A percentile compares a stretch with the other conserved stretches of the same genome.
Conservation (phyloP, 2,329 filamentous ascomycete species). For the Fusarium guadeloupense region DNA sequence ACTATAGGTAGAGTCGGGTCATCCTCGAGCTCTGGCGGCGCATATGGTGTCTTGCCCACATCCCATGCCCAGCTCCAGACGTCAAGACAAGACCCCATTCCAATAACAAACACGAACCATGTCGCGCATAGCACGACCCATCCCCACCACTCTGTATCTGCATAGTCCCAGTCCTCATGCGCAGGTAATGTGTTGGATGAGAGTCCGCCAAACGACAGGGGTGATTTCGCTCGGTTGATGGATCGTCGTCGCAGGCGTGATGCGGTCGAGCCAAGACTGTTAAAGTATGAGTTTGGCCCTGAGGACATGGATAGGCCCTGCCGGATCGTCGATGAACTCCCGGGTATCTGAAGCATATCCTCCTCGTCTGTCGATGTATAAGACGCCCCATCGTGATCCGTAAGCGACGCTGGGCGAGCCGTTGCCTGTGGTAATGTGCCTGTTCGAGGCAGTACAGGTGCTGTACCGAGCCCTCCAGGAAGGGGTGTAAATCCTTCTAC, state of each 20-base stretch:
- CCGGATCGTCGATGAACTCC: slow-evolving; percentile 55
- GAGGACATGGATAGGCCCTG: slow-evolving; percentile 60
- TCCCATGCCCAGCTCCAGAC: slow-evolving; percentile 99
- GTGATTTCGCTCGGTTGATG: slow-evolving; percentile 66
- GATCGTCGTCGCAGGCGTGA: slow-evolving; percentile 57
- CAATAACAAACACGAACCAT: slow-evolving; percentile 95
- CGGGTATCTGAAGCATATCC: slow-evolving; percentile 73
- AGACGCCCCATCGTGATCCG: slow-evolving; percentile 36
- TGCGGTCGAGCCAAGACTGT: slow-evolving; percentile 49
- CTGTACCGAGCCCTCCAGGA: slow-evolving; percentile 34
- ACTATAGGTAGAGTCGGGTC: slow-evolving; percentile 94
- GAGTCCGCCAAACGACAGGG: slow-evolving; percentile 64
- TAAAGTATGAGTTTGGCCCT: slow-evolving; percentile 71
- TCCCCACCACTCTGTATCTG: slow-evolving; percentile 97
- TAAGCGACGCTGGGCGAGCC: slow-evolving; percentile 10
- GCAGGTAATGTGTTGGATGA: slow-evolving; percentile 58
- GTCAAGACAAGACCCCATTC: slow-evolving; percentile 94
- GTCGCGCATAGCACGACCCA: slow-evolving; percentile 92
- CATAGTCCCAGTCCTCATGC: slow-evolving; percentile 82
- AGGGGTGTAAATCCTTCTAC: slow-evolving; percentile 57
- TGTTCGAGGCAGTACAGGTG: slow-evolving; percentile 24
- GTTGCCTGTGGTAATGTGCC: slow-evolving; percentile 23
- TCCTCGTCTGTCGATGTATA: slow-evolving; percentile 82
- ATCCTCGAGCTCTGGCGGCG: slow-evolving; percentile 93
- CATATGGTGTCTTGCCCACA: slow-evolving; percentile 94